These are phyloP conservation scores for Anethum foeniculum DNA, from an alignment of 140 eudicot species.

Conservation along the genomic window DNA sequence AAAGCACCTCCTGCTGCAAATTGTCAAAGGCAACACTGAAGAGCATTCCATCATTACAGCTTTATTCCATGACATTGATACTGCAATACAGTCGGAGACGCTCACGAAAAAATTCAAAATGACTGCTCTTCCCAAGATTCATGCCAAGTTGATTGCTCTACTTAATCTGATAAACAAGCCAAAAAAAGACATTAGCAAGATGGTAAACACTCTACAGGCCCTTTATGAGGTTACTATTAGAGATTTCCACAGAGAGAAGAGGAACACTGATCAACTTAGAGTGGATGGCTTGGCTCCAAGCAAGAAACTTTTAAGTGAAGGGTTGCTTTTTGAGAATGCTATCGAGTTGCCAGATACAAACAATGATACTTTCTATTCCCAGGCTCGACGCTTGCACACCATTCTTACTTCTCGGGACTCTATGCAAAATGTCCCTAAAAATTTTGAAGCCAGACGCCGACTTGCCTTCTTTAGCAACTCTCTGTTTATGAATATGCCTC, in stretches of 20 bases:
- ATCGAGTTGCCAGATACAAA: conserved; percentile 55
- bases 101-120: conserved; percentile 69
- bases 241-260: conserved; percentile 56
- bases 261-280: conserved; percentile 46
- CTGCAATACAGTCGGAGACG: conserved; percentile 49
- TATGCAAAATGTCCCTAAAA: conserved; percentile 70
- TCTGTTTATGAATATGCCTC: conserved; percentile 95
- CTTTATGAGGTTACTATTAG: conserved; percentile 67
- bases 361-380: conserved; percentile 57
- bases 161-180: conserved; percentile 43
- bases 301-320: conserved; percentile 40
- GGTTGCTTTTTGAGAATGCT: conserved; percentile 72
- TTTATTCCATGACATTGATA: conserved; percentile 70
- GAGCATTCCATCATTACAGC: conserved; percentile 79
- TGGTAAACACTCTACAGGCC: conserved; percentile 69
- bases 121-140: conserved; percentile 64
- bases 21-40: conserved; percentile 50
- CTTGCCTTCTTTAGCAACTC: conserved; percentile 93
- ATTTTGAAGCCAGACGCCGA: conserved; percentile 82
- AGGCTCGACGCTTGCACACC: conserved; percentile 62
- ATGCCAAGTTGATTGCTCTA: conserved; percentile 55
- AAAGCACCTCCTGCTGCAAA: conserved; percentile 62
- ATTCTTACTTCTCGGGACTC: conserved; percentile 85
- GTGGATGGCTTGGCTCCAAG: conserved; percentile 75
- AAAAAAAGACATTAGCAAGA: conserved; percentile 52